Evolutionary conservation across 495 filamentous ascomycete genomes (phyloP).

Genomic region (Tuber aestivum): DNA sequence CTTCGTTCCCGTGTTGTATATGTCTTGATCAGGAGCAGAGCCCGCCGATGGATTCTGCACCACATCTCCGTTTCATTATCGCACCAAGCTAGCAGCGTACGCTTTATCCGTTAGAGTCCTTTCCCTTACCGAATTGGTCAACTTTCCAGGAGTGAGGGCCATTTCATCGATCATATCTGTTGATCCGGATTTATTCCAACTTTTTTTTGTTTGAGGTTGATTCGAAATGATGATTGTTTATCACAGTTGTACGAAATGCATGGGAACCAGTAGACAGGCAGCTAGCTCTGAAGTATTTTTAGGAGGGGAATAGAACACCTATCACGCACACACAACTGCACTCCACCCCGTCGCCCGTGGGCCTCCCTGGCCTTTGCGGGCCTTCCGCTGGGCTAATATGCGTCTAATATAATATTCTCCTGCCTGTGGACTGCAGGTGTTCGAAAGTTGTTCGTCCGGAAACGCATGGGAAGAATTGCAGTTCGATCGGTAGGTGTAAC

Average conservation of each 20-base stretch:
- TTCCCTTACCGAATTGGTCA: not conserved
- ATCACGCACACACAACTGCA: not conserved
- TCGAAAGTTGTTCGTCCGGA: not conserved
- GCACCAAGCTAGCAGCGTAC: not conserved
- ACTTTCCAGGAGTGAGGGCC: not conserved
- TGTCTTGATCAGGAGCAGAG: not conserved
- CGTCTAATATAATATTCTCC: slow-evolving; percentile 1
- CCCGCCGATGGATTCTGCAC: not conserved
- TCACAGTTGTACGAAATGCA: not conserved
- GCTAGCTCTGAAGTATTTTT: not conserved
- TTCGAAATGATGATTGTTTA: not conserved
- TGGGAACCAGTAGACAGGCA: not conserved
- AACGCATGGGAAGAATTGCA: not conserved
- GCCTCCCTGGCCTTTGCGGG: not conserved
- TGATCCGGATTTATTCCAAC: not conserved
- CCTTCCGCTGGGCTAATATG: not conserved
- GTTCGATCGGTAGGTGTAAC: not conserved
- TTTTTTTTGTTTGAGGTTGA: not conserved
- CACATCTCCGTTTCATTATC: not conserved
- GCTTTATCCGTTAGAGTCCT: not conserved
- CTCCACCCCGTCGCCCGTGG: not conserved
- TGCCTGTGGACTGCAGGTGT: not conserved
- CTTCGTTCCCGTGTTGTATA: not conserved
- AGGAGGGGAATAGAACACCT: not conserved
- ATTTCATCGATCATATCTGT: not conserved